Base-by-base conservation (phyloP, 2,329 filamentous ascomycete genomes). In the Tolypocladium endophyticum region DNA sequence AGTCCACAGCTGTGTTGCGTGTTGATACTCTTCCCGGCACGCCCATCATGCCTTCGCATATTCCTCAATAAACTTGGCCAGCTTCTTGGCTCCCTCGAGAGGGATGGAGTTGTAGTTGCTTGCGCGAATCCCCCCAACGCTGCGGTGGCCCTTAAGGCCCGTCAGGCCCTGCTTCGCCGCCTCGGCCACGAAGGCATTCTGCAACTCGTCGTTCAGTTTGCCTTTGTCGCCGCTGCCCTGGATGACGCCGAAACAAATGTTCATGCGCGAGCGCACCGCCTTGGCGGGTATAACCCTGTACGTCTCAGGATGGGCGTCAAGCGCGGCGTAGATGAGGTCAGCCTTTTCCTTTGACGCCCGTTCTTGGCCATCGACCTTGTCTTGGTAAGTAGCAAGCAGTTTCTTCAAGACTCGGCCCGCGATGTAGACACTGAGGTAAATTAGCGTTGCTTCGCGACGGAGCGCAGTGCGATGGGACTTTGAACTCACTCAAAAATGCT, bases 71-170 rank as follows among this genome's bases (percentile, higher is more conserved):
- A 88, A 90, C 35, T 75, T 73, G 55, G 82, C 86, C 54, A 92
- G 77, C 73, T 87, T 87, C 73, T 89, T 78, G 0, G 85, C 87
- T 0, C 84, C 87, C 47, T 84, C 81, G 0, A 87, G 70, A 0
- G 88, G 74, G 50, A 97, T 87, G 2, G 90, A 88, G 75, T 96
- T 97, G 77, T 97, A 97, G 72, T 94, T 96, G 73, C 84, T 89
- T 25, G 87, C 88, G 18, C 93, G 84, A 62, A 97, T 92, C 35
- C 92, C 92, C 20, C 91, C 90, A 2, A 97, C 87, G 61, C 83
- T 89, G 62, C 93, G 83, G 72, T 97, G 93, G 0, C 93, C 93
- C 77, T 96, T 96, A 52, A 97, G 77, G 0, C 92, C 93, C 33
- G 86, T 84, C 30, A 97, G 77, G 0, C 88, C 85, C 58, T 78